Base-by-base conservation (phyloP, 306 rosid genomes). In the Sicyos baderoa region DNA sequence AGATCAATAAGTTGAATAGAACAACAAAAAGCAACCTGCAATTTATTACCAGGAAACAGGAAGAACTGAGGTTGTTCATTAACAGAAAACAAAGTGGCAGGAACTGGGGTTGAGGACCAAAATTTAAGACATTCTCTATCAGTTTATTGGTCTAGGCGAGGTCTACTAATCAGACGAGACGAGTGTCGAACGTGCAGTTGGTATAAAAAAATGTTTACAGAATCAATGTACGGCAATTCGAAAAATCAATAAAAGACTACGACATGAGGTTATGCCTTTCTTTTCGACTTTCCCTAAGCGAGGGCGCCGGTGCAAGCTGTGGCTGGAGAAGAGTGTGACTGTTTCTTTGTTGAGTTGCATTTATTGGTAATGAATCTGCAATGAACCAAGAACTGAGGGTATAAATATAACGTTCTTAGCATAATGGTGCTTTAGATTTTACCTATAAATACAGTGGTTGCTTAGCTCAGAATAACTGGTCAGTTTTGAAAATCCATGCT, bases 321-420 rank as follows among this genome's bases (percentile, higher is more conserved):
- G 52, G 76, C 88, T 10, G 97, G 95, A 77, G 86, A 71, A 74
- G 70, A 77, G 23, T 82, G 87, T 0, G 81, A 79, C 72, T 86
- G 91, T 72, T 81, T 88, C 87, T 85, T 93, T 19, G 87, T 69
- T 51, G 91, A 85, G 76, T 95, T 90, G 84, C 78, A 86, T 69
- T 89, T 92, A 83, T 85, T 87, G 80, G 97, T 86, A 62, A 84
- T 82, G 79, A 93, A 93, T 86, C 99, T 93, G 86, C 75, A 44
- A 76, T 72, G 21, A 35, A 65, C 18, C 52, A 65, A 44, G 6
- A 18, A 56, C 74, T 59, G 54, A 32, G 66, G 50, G 40, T 16
- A 49, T 47, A 9, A 59, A 59, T 58, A 15, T 52, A 15, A 19
- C 29, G 73, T 32, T 51, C n/a, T n/a, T 16, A 51, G 50, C 11